Conservation (phyloP, 2,329 filamentous ascomycete genomes). For the Pezicula neosporulosa region DNA sequence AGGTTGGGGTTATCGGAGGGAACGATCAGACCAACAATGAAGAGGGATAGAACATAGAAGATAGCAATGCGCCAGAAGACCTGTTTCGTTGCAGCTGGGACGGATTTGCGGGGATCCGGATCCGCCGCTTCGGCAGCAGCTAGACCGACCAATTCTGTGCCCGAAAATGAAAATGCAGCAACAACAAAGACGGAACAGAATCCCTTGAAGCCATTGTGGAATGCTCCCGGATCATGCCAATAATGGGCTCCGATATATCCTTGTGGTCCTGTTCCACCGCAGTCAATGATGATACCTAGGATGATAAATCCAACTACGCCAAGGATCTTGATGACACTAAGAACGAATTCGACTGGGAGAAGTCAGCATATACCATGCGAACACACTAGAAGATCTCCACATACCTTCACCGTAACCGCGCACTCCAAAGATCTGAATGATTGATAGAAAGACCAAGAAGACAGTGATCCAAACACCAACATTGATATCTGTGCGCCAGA, state of each 20-base stretch:
- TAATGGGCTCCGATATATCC: slow-evolving; percentile 58
- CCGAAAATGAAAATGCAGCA: slow-evolving; percentile 57
- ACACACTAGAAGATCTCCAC: slow-evolving; percentile 32
- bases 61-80: slow-evolving; percentile 40
- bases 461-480: slow-evolving; percentile 53
- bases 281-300: slow-evolving; percentile 53
- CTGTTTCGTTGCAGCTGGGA: slow-evolving; percentile 37
- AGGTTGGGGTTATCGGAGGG: slow-evolving; percentile 23
- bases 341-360: slow-evolving; percentile 47
- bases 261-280: slow-evolving; percentile 37
- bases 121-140: slow-evolving; percentile 55
- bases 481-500: slow-evolving; percentile 46
- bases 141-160: slow-evolving; percentile 58
- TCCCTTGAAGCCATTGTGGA: slow-evolving; percentile 56
- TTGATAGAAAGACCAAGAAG: slow-evolving; percentile 47
- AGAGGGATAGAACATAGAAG: slow-evolving; percentile 38
- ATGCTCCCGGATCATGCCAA: slow-evolving; percentile 53
- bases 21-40: slow-evolving; percentile 38
- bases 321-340: slow-evolving; percentile 53
- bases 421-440: slow-evolving; percentile 54
- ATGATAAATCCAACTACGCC: slow-evolving; percentile 61
- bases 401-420: slow-evolving; percentile 57
- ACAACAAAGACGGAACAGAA: slow-evolving; percentile 61
- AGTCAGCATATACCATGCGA: slow-evolving; percentile 48
- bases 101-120: slow-evolving; percentile 48